Evolutionary conservation across 768 basidiomycete species (phyloP).

Genomic region (Cystofilobasidium bisporidii): DNA sequence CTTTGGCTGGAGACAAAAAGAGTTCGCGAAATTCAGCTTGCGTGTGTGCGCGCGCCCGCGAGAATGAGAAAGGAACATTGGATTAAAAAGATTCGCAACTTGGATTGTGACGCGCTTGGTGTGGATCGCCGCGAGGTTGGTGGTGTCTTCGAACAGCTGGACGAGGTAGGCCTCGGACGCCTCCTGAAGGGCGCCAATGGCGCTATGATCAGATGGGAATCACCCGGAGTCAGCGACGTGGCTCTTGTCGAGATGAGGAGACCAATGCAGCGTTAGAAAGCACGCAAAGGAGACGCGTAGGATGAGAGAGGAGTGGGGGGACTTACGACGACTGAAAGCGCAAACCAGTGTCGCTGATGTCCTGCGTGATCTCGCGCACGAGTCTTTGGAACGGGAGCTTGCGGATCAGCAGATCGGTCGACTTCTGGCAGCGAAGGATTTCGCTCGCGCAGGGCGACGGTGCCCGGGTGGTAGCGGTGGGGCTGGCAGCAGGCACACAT

Average conservation of each 20-base stretch:
- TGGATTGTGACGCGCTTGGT: slow-evolving; percentile 59
- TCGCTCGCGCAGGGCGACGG: slow-evolving; percentile 95
- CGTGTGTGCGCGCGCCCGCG: too few relatives aligned
- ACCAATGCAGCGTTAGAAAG: too few relatives aligned
- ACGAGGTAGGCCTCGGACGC: slow-evolving; percentile 60
- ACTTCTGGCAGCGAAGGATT: slow-evolving; percentile 73
- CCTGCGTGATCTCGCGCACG: slow-evolving; percentile 27
- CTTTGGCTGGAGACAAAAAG: slow-evolving; percentile 52
- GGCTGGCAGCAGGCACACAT: slow-evolving; percentile 10
- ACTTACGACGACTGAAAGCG: slow-evolving; percentile 42
- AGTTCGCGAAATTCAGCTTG: too few relatives aligned
- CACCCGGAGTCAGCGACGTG: too few relatives aligned
- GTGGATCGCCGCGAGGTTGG: slow-evolving; percentile 55
- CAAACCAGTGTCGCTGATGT: slow-evolving; percentile 40
- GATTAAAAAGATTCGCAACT: too few relatives aligned
- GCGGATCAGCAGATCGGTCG: slow-evolving; percentile 55
- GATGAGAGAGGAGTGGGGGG: too few relatives aligned
- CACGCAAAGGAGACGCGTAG: too few relatives aligned
- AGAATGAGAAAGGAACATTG: too few relatives aligned
- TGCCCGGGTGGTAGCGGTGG: too few relatives aligned
- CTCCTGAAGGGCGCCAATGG: slow-evolving; percentile 59
- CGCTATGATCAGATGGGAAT: too few relatives aligned
- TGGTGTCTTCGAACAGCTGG: slow-evolving; percentile 59
- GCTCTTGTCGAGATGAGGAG: too few relatives aligned
- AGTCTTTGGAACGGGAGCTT: slow-evolving; percentile 43